Evolutionary conservation across 768 basidiomycete genomes (phyloP), one percentile per base, ranked within the genome.

Genomic region (Serendipita indica): DNA sequence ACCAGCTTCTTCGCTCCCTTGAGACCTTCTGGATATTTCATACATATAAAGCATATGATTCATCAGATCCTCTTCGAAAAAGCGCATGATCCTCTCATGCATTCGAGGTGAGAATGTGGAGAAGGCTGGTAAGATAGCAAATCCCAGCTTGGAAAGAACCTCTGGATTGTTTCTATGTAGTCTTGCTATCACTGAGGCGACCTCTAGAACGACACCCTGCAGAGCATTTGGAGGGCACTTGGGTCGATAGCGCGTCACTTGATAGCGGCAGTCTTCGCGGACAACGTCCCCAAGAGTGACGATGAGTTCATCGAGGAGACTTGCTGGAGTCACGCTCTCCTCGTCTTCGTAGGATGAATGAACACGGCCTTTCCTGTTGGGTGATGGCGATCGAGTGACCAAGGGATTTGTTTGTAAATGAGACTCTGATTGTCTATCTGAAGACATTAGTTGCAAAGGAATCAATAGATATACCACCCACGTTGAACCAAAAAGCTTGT

Each of bases 111-210:
- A 74, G 70, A 89, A 89, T 25, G 83, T 81, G 32, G 75, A 72
- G 62, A 91, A 83, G 0, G 84, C 83, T 3, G 84, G 85, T n/a
- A 89, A 76, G 58, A 89, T 69, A 14, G 82, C 81, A 58, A 82
- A 77, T 0, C 78, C 81, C 57, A 89, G 77, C 41, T 77, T 75
- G 3, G 81, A 78, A 43, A 80, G 69, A 20, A 80, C 70, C 37
- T 73, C 69, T 2, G 79, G 73, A 54, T 79, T 75, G 59, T 75
- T 72, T 3, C 73, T 72, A 62, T 84, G 78, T 28, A 72, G 69
- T 60, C 80, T 73, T 22, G 81, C 69, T 25, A 92, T 75, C 62
- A 81, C 77, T 60, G 79, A 79, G 2, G 84, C 84, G 20, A 89
- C 76, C 67, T 89, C 86, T 32, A 92, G 70, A 3, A 76, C 77